Conservation (phyloP, 2,329 filamentous ascomycete genomes). For the Uncinocarpus reesii region DNA sequence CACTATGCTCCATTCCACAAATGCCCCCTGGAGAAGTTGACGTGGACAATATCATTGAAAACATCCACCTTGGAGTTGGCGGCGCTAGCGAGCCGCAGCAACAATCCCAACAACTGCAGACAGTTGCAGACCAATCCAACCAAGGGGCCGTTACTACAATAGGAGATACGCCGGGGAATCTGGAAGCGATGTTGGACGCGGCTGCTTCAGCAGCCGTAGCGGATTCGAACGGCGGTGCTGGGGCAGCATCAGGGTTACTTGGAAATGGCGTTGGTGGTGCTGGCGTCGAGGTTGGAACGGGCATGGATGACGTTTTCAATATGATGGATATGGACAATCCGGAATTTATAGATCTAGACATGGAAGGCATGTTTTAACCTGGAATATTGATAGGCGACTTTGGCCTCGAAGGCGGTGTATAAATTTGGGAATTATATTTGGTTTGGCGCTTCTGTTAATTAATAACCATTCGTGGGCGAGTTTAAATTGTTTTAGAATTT, state of each 20-base stretch:
- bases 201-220: slow-evolving; percentile 29
- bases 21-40: slow-evolving; percentile 23
- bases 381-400: slow-evolving; percentile 14
- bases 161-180: slow-evolving; percentile 25
- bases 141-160: slow-evolving; percentile 8
- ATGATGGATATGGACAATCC: slow-evolving; percentile 37
- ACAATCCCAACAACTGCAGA: slow-evolving; percentile 8
- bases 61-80: slow-evolving; percentile 30
- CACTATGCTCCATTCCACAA: slow-evolving; percentile 29
- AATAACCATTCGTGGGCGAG: too few species aligned
- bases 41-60: slow-evolving; percentile 35
- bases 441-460: too few species aligned
- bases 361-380: slow-evolving; percentile 34
- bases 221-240: slow-evolving; percentile 17
- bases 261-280: slow-evolving; percentile 11
- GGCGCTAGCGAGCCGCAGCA: slow-evolving; percentile 10
- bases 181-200: slow-evolving; percentile 34
- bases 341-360: slow-evolving; percentile 37
- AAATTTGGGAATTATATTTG: too few species aligned
- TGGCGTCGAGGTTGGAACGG: slow-evolving; percentile 22
- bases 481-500: too few species aligned
- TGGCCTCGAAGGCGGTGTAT: slow-evolving; percentile 2
- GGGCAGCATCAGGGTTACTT: slow-evolving; percentile 22
- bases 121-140: not conserved
- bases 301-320: slow-evolving; percentile 36